Percentiles rank a stretch among this genome's conserved stretches.
These are phyloP conservation scores for Wolfiporia cocos DNA, from an alignment of 1,284 basidiomycete genomes.

Conservation along the genomic window DNA sequence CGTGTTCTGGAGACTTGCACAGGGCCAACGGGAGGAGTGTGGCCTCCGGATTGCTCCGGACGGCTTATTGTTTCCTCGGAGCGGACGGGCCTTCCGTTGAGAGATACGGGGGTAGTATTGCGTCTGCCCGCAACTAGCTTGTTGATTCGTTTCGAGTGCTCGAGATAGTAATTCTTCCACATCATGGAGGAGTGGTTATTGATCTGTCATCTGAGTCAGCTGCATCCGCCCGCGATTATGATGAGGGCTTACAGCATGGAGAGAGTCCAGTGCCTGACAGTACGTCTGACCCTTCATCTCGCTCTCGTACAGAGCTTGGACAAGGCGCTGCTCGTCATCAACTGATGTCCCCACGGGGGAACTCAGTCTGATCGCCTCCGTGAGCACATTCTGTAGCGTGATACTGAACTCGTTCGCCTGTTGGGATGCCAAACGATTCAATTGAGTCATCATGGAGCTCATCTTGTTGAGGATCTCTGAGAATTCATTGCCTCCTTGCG, in stretches of 20 bases:
- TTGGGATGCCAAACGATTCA: too few relatives aligned
- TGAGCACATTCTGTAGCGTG: conserved; percentile 18
- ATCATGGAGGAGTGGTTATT: conserved; percentile 40
- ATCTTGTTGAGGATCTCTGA: too few relatives aligned
- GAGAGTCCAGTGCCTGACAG: conserved; percentile 34
- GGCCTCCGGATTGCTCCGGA: too few relatives aligned
- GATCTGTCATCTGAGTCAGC: conserved; percentile 33
- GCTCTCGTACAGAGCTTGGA: conserved; percentile 35
- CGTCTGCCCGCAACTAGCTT: conserved; percentile 31
- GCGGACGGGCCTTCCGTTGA: too few relatives aligned
- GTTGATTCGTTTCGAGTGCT: conserved; percentile 54
- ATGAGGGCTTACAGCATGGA: conserved; percentile 32
- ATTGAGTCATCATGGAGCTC: too few relatives aligned
- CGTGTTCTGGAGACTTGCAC: too few relatives aligned
- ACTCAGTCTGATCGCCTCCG: conserved; percentile 46
- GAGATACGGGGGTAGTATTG: too few relatives aligned
- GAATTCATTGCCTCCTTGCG: too few relatives aligned
- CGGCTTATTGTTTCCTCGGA: too few relatives aligned
- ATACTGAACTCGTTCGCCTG: too few relatives aligned
- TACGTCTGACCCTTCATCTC: conserved; percentile 30
- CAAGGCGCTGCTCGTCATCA: conserved; percentile 48
- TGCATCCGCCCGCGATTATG: neutral
- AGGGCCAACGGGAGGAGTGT: too few relatives aligned
- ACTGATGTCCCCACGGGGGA: conserved; percentile 43
- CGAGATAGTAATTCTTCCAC: conserved; percentile 73